Conservation (phyloP, 73 alveolate species). For the Tetrahymena thermophila region DNA sequence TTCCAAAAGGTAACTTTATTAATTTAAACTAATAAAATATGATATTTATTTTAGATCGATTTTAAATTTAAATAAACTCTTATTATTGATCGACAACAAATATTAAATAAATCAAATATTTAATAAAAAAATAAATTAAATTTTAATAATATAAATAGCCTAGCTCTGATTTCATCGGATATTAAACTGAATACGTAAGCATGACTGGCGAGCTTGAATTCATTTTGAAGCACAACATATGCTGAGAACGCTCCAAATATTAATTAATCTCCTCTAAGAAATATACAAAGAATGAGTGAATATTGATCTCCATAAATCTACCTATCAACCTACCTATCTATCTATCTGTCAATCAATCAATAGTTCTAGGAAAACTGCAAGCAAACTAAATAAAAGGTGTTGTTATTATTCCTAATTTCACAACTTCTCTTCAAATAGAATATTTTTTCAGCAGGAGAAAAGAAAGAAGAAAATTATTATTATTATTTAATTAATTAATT, state of each 20-base stretch:
- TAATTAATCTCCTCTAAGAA: neutral
- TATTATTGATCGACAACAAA: no score
- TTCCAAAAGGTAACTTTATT: neutral
- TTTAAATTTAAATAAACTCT: no score
- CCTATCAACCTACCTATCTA: neutral
- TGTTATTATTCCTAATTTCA: neutral
- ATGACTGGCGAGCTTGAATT: neutral
- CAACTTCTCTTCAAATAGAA: neutral
- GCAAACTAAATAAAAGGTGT: neutral
- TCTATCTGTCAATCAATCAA: neutral
- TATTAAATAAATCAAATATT: no score
- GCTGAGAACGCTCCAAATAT: neutral
- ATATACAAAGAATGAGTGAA: neutral
- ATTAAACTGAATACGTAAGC: neutral
- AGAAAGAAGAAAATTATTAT: neutral
- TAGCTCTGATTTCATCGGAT: neutral
- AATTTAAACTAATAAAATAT: neutral
- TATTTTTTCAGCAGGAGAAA: neutral
- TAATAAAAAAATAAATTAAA: no score
- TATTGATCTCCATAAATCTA: neutral
- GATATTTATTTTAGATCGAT: no score
- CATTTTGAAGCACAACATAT: neutral
- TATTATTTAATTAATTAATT: neutral
- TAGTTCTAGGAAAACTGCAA: neutral
- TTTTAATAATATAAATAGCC: neutral